Percentiles rank a stretch among this genome's conserved stretches.
Evolutionary conservation across 495 filamentous ascomycete species (phyloP).

Genomic region (Hyaloscypha bicolor): DNA sequence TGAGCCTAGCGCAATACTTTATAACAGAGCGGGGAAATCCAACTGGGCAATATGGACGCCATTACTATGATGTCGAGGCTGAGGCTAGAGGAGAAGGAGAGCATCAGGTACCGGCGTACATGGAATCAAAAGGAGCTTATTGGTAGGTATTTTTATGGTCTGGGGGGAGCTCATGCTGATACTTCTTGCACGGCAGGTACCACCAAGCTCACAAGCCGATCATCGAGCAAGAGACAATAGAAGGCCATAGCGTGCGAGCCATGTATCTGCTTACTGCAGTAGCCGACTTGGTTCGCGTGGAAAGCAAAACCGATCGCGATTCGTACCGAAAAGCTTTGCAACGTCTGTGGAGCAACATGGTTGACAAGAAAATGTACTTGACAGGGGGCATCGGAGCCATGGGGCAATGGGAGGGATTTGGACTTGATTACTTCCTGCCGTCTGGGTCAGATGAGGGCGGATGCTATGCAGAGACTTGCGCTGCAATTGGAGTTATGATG

Average conservation of each 20-base stretch:
- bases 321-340: constrained; percentile 35
- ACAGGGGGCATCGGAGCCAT: constrained; percentile 63
- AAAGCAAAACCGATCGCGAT: constrained; percentile 10
- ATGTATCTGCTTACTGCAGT: constrained; percentile 53
- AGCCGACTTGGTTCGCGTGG: constrained; percentile 42
- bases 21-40: constrained; percentile 59
- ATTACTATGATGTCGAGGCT: constrained; percentile 56
- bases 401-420: constrained; percentile 64
- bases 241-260: constrained; percentile 62
- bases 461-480: constrained; percentile 65
- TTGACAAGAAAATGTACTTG: constrained; percentile 60
- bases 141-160: constrained; percentile 20
- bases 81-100: constrained; percentile 51
- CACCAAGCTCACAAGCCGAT: constrained; percentile 58
- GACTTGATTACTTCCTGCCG: constrained; percentile 59
- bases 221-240: constrained; percentile 54
- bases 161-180: constrained; percentile 6
- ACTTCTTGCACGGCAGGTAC: constrained; percentile 44
- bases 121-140: constrained; percentile 35
- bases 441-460: constrained; percentile 60
- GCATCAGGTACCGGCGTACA: constrained; percentile 46
- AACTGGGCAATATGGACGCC: constrained; percentile 45
- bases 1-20: constrained; percentile 57
- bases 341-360: constrained; percentile 59
- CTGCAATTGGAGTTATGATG: constrained; percentile 63